Evolutionary conservation across 176 grass and related monocot species (phyloP).

Genomic region (Raddia distichophylla): DNA sequence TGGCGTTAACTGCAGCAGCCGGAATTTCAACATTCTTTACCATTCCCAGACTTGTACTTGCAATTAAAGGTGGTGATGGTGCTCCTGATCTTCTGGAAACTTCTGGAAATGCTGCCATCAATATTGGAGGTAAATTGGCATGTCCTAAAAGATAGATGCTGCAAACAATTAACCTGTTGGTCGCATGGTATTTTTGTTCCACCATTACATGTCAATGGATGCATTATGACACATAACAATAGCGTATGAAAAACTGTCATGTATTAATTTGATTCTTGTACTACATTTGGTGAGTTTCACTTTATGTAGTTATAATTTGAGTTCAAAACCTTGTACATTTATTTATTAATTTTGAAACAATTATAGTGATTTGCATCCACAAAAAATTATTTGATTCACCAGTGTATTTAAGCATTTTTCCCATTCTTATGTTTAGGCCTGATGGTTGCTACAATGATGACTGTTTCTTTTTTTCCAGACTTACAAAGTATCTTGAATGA

Average conservation of each 20-base stretch:
- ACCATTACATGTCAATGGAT: conserved; percentile 18
- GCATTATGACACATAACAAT: background rate
- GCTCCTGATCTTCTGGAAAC: conserved; percentile 87
- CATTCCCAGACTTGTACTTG: conserved; percentile 81
- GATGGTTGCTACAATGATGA: background rate
- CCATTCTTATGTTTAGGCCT: conserved; percentile 3
- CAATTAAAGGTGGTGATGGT: conserved; percentile 83
- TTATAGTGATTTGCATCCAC: conserved; percentile 3
- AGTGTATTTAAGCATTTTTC: background rate
- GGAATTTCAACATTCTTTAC: conserved; percentile 95
- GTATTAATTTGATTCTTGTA: background rate
- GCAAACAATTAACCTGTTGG: conserved; percentile 12
- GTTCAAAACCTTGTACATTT: background rate
- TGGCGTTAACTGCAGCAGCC: conserved; percentile 79
- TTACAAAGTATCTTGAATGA: conserved; percentile 13
- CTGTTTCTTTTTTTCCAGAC: background rate
- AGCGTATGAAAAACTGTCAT: background rate
- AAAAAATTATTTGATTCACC: background rate
- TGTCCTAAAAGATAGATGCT: conserved; percentile 32
- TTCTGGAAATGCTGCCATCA: conserved; percentile 80
- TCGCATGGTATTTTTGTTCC: conserved; percentile 1
- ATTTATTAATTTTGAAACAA: conserved; percentile 18
- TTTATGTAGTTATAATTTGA: background rate
- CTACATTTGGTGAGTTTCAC: background rate
- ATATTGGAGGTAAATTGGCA: conserved; percentile 85